Conservation (phyloP, 1,284 basidiomycete species). For the Thelephora terrestris region DNA sequence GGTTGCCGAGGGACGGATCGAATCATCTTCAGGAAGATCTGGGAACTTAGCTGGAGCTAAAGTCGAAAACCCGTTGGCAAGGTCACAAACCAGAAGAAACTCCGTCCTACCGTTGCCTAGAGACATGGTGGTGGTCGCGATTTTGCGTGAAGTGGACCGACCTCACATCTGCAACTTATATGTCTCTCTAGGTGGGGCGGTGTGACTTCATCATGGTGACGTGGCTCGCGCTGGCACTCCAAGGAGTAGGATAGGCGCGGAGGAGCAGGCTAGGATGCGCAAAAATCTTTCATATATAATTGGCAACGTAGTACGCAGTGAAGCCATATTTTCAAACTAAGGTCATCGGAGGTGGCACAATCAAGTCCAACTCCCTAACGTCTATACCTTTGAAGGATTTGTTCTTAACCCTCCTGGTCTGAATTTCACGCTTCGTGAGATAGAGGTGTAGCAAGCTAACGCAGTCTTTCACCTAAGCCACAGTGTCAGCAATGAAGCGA, state of each 20-base stretch:
- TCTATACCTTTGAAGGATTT: slow-evolving; percentile 64
- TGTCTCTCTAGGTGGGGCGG: too few species aligned
- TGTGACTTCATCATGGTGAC: too few species aligned
- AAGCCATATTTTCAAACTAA: not conserved
- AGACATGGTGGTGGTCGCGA: not conserved
- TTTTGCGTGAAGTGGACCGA: not conserved
- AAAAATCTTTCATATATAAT: too few species aligned
- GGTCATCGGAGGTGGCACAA: slow-evolving; percentile 21
- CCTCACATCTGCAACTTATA: too few species aligned
- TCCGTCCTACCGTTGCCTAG: not conserved
- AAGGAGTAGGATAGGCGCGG: too few species aligned
- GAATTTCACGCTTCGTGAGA: slow-evolving; percentile 58
- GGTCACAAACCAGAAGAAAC: not conserved
- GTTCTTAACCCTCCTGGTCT: slow-evolving; percentile 53
- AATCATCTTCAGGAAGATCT: not conserved
- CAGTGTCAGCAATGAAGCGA: not conserved
- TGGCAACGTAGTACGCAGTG: not conserved
- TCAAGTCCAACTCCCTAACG: slow-evolving; percentile 50
- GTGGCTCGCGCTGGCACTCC: too few species aligned
- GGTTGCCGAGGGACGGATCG: not conserved
- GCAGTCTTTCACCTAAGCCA: slow-evolving; percentile 52
- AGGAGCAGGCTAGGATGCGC: too few species aligned
- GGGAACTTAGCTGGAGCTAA: not conserved
- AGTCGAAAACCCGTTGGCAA: not conserved
- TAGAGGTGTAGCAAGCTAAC: slow-evolving; percentile 55